A percentile compares a stretch with the other conserved stretches of the same genome.
phyloP scores from a whole-genome alignment of 371 early-diverging fungal species.

The Phascolomyces articulosus region DNA sequence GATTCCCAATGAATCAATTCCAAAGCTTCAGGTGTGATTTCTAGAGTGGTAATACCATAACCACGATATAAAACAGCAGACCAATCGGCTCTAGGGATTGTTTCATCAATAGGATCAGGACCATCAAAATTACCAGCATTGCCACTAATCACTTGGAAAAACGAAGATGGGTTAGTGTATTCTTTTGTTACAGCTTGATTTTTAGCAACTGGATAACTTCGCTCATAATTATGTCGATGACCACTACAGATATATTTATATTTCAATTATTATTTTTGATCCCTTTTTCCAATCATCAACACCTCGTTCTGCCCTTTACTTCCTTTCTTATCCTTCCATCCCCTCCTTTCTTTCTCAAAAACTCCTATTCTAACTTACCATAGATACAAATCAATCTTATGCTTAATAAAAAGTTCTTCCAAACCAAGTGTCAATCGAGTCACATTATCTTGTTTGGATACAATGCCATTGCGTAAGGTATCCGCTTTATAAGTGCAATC shows the following conservation, averaged over 20 bases:
- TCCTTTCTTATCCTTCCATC: too few relatives aligned
- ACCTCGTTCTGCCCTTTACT: neutral
- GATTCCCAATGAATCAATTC: constrained; percentile 28
- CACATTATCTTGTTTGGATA: neutral
- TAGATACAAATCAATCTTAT: constrained; percentile 35
- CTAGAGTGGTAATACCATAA: constrained; percentile 29
- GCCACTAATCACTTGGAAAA: constrained; percentile 31
- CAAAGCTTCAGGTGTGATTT: constrained; percentile 17
- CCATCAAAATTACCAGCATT: constrained; percentile 34
- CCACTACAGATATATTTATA: constrained; percentile 18
- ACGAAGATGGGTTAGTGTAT: constrained; percentile 30
- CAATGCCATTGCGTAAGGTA: neutral
- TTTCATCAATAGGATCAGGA: constrained; percentile 18
- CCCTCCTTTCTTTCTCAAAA: neutral
- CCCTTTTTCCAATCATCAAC: too few relatives aligned
- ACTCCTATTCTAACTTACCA: too few relatives aligned
- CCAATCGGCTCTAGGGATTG: constrained; percentile 20
- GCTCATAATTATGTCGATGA: constrained; percentile 34
- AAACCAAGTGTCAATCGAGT: constrained; percentile 15
- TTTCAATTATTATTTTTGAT: neutral
- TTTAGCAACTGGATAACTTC: constrained; percentile 27
- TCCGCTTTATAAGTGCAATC: constrained; percentile 11
- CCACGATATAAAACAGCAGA: constrained; percentile 25
- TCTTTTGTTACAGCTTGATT: constrained; percentile 6
- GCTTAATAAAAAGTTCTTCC: constrained; percentile 27